phyloP scores from a whole-genome alignment of 352 stramenopile genomes.

The Globisporangium megalacanthum region DNA sequence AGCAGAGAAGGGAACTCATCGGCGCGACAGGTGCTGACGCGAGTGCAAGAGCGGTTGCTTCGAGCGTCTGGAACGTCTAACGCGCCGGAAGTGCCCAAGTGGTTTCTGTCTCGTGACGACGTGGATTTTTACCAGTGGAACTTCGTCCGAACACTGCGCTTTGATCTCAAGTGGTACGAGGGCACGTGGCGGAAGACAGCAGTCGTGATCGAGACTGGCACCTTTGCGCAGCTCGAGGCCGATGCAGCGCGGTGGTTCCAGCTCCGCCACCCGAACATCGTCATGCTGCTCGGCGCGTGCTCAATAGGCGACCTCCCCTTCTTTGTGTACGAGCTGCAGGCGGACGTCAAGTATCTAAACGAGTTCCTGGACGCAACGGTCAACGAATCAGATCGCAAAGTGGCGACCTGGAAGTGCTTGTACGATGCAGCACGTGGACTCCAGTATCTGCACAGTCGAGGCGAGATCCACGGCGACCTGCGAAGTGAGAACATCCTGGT shows the following conservation, averaged over 20 bases:
- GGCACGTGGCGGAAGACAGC: conserved; percentile 5
- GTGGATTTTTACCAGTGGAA: too few species aligned
- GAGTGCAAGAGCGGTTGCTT: too few species aligned
- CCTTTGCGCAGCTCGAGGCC: neutral
- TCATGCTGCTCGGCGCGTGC: conserved; percentile 3
- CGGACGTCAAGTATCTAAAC: neutral
- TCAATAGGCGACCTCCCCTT: neutral
- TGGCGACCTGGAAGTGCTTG: conserved; percentile 9
- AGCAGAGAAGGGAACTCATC: too few species aligned
- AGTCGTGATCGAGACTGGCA: conserved; percentile 1
- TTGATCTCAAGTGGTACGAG: neutral
- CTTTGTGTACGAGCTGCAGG: conserved; percentile 3
- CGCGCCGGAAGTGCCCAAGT: too few species aligned
- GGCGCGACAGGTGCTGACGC: too few species aligned
- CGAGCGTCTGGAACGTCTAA: too few species aligned
- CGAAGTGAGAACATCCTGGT: conserved; percentile 8
- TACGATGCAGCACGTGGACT: conserved; percentile 21
- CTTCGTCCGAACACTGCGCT: too few species aligned
- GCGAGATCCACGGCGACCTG: conserved; percentile 17
- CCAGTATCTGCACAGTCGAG: conserved; percentile 20
- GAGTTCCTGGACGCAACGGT: neutral
- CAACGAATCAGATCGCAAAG: neutral
- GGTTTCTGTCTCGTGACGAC: too few species aligned
- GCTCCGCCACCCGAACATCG: conserved; percentile 9
- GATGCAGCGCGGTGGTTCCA: conserved; percentile 1